Base-by-base conservation (phyloP, 2,329 filamentous ascomycete species). In the Graphilbum sp. region DNA sequence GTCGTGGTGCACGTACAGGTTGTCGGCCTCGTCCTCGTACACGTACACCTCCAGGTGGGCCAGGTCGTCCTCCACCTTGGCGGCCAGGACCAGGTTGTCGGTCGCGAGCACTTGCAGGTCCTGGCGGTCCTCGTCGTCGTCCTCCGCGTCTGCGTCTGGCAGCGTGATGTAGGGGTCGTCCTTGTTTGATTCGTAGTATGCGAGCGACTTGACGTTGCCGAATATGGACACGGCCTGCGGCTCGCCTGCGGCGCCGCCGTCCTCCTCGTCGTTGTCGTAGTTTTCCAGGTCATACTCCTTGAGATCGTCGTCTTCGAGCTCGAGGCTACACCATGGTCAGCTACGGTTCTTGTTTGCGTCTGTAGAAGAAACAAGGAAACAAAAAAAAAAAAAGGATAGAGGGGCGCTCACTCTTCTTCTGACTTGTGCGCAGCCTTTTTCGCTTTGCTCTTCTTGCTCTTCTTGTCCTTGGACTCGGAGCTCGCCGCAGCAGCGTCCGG, bases 1-100 rank as follows among this genome's bases (percentile, higher is more conserved):
- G 59, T 98, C 90, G 69, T 98, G 90, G 63, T 98, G 90, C 19
- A 98, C 88, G 57, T 98, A 98, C 43, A 98, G 77, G 56, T 98
- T 98, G 60, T 96, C 90, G 33, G 79, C 82, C 44, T 75, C 75
- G 50, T 96, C 90, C 58, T 98, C 90, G 60, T 96, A 98, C 21
- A 98, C 86, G 53, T 96, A 95, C 17, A 96, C 81, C 57, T 98
- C 90, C 20, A 98, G 67, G 58, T 96, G 88, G 16, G 90, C 88
- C 43, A 98, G 78, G 55, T 98, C 90, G 50, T 98, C 90, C 59
- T 98, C 90, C 37, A 96, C 79, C 62, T 94, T 88, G 46, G 86
- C 87, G 11, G 88, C 83, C 35, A 98, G 66, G 25, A 98, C 69
- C 43, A 98, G 66, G 56, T 96, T 98, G 61, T 98, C 90, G 15